These are phyloP conservation scores for Citrullus amarus DNA, from an alignment of 306 rosid species.

Conservation along the genomic window DNA sequence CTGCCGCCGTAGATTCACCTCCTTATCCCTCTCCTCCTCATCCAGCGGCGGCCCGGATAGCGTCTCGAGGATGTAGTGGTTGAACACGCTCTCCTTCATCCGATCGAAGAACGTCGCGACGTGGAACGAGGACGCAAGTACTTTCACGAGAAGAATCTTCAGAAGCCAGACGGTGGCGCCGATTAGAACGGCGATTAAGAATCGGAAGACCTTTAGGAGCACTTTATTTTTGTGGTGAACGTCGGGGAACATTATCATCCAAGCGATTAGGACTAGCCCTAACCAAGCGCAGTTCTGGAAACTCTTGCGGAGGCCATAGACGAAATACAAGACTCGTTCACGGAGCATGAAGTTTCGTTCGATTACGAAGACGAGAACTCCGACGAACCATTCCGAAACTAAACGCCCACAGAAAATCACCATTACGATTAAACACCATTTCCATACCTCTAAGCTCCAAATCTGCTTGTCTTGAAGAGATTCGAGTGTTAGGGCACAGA, in stretches of 20 bases:
- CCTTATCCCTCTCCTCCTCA: constrained; percentile 24
- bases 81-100: constrained; percentile 38
- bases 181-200: constrained; percentile 25
- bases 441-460: constrained; percentile 30
- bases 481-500: constrained; percentile 22
- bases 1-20: neutral
- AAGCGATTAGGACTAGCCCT: constrained; percentile 25
- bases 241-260: constrained; percentile 38
- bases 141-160: constrained; percentile 32
- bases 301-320: constrained; percentile 33
- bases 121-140: constrained; percentile 39
- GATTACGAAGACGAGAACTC: constrained; percentile 25
- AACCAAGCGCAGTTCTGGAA: constrained; percentile 45
- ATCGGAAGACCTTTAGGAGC: constrained; percentile 24
- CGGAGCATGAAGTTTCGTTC: constrained; percentile 42
- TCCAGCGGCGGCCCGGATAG: constrained; percentile 37
- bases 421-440: constrained; percentile 41
- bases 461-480: constrained; percentile 9
- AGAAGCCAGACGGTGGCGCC: constrained; percentile 39
- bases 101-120: constrained; percentile 40
- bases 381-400: constrained; percentile 33
- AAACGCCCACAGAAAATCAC: constrained; percentile 41
- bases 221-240: constrained; percentile 21
- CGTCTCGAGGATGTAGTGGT: constrained; percentile 33
- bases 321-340: constrained; percentile 32